A percentile compares a stretch with the other conserved stretches of the same genome.
Conservation (phyloP, 2,329 filamentous ascomycete genomes). For the Hymenoscyphus linearis region DNA sequence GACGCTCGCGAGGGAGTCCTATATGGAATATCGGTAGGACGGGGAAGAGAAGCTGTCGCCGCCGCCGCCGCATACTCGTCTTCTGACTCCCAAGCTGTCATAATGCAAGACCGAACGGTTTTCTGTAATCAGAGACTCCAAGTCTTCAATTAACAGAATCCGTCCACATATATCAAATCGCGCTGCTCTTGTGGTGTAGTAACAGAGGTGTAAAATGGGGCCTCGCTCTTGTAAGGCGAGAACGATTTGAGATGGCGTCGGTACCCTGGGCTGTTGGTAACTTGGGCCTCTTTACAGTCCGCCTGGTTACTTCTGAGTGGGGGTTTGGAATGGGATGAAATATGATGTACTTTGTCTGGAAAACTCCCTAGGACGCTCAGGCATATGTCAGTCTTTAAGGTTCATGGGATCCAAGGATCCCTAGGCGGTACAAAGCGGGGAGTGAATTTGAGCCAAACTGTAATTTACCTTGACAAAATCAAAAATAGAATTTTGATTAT, state of each 20-base stretch:
- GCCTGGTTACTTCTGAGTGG: constrained; percentile 13
- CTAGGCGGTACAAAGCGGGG: constrained; percentile 9
- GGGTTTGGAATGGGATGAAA: constrained; percentile 11
- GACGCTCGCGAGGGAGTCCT: constrained; percentile 59
- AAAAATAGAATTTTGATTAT: no score
- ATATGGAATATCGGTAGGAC: constrained; percentile 67
- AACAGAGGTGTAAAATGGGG: background rate
- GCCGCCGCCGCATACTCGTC: constrained; percentile 54
- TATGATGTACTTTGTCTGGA: background rate
- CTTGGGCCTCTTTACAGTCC: constrained; percentile 12
- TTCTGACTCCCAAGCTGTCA: constrained; percentile 58
- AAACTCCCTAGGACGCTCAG: constrained; percentile 18
- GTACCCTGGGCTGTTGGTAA: constrained; percentile 12
- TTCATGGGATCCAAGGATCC: constrained; percentile 15
- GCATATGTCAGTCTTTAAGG: constrained; percentile 22
- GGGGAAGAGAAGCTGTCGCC: constrained; percentile 58
- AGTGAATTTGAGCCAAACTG: constrained; percentile 1
- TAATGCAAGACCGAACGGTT: constrained; percentile 27
- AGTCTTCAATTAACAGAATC: background rate
- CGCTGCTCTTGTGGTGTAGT: constrained; percentile 2
- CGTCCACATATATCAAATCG: constrained; percentile 5
- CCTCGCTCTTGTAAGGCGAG: background rate
- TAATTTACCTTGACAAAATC: background rate
- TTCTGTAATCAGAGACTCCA: background rate
- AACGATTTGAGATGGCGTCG: constrained; percentile 10